These are phyloP conservation scores for Psidium friedrichsthalianum DNA, from an alignment of 345 rosid genomes.

Conservation along the genomic window DNA sequence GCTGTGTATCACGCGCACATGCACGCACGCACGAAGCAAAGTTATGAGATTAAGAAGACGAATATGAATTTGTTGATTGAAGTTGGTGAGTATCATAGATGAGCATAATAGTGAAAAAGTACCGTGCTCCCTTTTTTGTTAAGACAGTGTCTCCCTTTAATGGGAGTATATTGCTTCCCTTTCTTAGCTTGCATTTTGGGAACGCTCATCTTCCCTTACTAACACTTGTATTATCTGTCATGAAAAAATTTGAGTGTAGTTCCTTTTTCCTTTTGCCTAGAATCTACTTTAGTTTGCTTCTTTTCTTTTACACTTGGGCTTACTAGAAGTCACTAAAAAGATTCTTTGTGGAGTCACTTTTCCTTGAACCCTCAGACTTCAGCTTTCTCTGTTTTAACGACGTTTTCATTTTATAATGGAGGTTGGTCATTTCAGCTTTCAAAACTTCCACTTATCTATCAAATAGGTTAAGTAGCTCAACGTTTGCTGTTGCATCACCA, in stretches of 20 bases:
- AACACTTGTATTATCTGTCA: neutral
- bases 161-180: neutral
- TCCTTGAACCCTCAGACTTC: neutral
- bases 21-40: neutral
- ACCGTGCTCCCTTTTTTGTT: neutral
- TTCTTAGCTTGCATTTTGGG: neutral
- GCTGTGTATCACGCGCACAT: rapidly evolving
- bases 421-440: neutral
- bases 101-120: neutral
- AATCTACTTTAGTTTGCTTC: neutral
- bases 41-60: neutral
- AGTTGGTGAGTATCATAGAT: neutral
- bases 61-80: neutral
- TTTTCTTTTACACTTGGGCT: neutral
- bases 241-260: neutral
- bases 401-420: neutral
- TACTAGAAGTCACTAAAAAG: neutral
- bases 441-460: neutral
- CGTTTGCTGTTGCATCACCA: neutral
- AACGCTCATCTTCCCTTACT: neutral
- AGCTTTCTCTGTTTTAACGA: neutral
- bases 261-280: neutral
- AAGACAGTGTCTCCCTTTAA: neutral
- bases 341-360: neutral
- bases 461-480: neutral